A percentile compares a stretch with the other conserved stretches of the same genome.
These are phyloP conservation scores for Umbelopsis sp. DNA, from an alignment of 192 early-diverging fungal species.

Conservation along the genomic window DNA sequence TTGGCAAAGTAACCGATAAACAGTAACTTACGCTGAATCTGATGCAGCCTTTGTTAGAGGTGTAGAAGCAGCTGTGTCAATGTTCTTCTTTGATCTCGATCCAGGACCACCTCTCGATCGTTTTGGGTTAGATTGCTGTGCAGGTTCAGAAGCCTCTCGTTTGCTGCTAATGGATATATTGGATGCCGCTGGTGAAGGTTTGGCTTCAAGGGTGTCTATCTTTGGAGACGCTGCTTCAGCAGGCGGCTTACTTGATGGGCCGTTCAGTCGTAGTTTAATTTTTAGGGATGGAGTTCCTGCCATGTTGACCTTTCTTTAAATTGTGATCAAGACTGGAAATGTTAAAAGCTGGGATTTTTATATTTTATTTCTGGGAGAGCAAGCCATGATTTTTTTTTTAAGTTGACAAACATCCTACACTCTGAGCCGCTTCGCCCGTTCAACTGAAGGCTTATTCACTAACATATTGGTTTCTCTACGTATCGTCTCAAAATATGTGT, in stretches of 20 bases:
- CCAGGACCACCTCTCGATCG: conserved; percentile 15
- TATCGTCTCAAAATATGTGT: conserved; percentile 8
- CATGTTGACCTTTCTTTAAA: neutral
- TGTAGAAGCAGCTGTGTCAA: neutral
- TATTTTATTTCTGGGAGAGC: too few species aligned
- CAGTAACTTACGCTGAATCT: neutral
- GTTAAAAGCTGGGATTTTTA: neutral
- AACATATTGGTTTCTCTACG: conserved; percentile 14
- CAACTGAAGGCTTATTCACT: conserved; percentile 11
- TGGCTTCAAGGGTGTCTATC: neutral
- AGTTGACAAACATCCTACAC: neutral
- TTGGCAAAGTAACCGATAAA: neutral
- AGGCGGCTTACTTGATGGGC: neutral
- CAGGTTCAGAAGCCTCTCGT: conserved; percentile 1
- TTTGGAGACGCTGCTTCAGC: neutral
- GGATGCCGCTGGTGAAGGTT: neutral
- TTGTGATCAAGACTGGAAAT: neutral
- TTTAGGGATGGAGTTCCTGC: conserved; percentile 10
- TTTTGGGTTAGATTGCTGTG: conserved; percentile 5
- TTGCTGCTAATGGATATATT: neutral
- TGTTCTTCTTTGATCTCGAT: neutral
- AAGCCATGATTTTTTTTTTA: neutral
- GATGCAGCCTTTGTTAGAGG: neutral
- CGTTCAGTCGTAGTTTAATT: conserved; percentile 4
- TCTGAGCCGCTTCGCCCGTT: conserved; percentile 5